Base-by-base conservation (phyloP, 352 stramenopile genomes). In the Saprolegnia parasitica region DNA sequence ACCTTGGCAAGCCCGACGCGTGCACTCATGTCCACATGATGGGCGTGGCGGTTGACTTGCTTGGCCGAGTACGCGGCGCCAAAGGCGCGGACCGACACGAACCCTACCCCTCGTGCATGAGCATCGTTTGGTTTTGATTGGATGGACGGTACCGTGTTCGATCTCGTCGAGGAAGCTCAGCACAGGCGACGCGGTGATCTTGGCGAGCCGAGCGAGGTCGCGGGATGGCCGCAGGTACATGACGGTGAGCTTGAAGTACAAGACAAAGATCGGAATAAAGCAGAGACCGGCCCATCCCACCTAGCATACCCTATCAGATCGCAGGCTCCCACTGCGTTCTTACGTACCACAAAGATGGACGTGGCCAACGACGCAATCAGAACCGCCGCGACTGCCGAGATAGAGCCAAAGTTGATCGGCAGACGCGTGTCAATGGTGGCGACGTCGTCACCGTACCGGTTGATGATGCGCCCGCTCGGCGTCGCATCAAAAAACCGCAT, bases 401-500 rank as follows among this genome's bases (percentile, higher is more conserved):
- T 83, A 15, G 72, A 73, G 23, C 73, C 82, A 68, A 80, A 78
- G 21, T 78, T 74, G 57, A 84, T 77, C 52, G 85, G 81, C 26
- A 95, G 63, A n/a, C 96, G 83, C 5, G 96, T 81, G 83, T 98
- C 95, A 58, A 98, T 78, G 58, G 88, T 96, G 60, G 96, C 89
- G 72, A 98, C 96, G 75, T 98, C 93, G 13, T 89, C 89, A 40
- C 80, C 80, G 76, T 97, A 98, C 5, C 95, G 82, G 67, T 95
- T 97, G 11, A 98, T 46, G 32, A 98, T 93, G 49, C 90, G 81
- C 9, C 89, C 91, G 24, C 91, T 80, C 5, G 92, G 94, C 64
- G 96, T 97, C 8, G 87, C 90, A 77, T 98, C 93, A 74, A 98
- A 98, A 74, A 98, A 98, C 23, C 84, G 71, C 73, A 98, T 86